Base-by-base conservation (phyloP, 768 basidiomycete genomes). In the Rhodotorula graminis region DNA sequence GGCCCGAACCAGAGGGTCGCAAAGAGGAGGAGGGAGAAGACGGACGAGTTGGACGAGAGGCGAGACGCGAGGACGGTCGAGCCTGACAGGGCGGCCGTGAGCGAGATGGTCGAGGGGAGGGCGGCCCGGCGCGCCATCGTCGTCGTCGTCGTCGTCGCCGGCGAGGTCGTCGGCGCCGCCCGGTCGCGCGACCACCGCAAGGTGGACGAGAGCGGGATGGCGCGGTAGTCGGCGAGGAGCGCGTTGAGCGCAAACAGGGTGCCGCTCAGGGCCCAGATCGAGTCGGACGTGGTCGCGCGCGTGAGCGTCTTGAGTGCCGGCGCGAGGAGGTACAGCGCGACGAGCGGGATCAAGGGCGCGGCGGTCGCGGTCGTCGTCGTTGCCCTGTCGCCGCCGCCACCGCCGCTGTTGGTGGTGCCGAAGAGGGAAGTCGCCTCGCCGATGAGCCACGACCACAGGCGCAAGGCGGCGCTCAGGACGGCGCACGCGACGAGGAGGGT, bases 41-140 rank as follows among this genome's bases (percentile, higher is more conserved):
- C 95, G 37, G 90, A 87, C 59, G 90, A 81, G 80, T 93, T 90
- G 76, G 89, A 88, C 56, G 86, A 83, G 52, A 98, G 84, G 75
- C 95, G 89, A 53, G 93, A 96, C 46, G 93, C 92, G 73, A 97
- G 84, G 67, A 98, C 94, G 59, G 96, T 90, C 46, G 91, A 92
- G 27, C 92, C 91, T 56, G 91, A 93, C 70, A 96, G 88, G 46
- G 91, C 92, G 58, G 93, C 93, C 5, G 82, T 83, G 61, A 82
- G 77, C 29, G 81, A 81, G 0, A 82, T 69, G 12, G 80, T 81
- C 2, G 79, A 81, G 1, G 73, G 65, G 57, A 70, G 65, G 15
- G 67, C 61, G 21, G 61, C 60, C 33, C 66, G 66, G 27, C 50
- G 63, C 0, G 63, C 62, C 42, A 68, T 12, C 18, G 9, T 25